These are phyloP conservation scores for Tieghemiomyces parasiticus DNA, from an alignment of 192 early-diverging fungal species.

Conservation along the genomic window DNA sequence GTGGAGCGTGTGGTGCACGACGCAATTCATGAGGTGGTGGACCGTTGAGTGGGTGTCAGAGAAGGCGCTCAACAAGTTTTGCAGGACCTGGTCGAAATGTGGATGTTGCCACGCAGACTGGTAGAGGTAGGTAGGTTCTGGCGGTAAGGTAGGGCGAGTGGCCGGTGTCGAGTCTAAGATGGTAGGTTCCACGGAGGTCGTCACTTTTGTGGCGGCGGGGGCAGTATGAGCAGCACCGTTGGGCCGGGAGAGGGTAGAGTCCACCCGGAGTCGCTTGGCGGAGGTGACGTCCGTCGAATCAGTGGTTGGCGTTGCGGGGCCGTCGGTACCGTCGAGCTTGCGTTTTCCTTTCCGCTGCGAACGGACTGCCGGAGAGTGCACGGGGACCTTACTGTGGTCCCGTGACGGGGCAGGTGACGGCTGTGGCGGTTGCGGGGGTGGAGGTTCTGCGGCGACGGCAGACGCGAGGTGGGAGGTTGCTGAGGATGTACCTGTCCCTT, in stretches of 20 bases:
- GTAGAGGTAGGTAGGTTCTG: no score
- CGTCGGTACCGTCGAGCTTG: neutral
- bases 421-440: no score
- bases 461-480: neutral
- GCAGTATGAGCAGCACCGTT: neutral
- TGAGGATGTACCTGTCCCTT: neutral
- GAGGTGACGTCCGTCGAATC: neutral
- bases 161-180: neutral
- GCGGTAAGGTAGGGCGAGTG: neutral
- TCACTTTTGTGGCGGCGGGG: no score
- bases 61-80: neutral
- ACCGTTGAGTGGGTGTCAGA: neutral
- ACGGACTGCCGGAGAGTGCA: neutral
- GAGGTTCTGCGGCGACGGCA: no score
- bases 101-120: slow-evolving; percentile 1
- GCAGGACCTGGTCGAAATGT: neutral
- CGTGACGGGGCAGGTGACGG: neutral
- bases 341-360: neutral
- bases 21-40: neutral
- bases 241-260: neutral
- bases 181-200: neutral
- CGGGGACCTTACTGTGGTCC: no score
- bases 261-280: neutral
- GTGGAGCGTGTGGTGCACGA: neutral
- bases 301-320: no score